Evolutionary conservation across 2,329 filamentous ascomycete genomes (phyloP), one percentile per base, ranked within the genome.

Genomic region (Ophiostoma himal-ulmi): DNA sequence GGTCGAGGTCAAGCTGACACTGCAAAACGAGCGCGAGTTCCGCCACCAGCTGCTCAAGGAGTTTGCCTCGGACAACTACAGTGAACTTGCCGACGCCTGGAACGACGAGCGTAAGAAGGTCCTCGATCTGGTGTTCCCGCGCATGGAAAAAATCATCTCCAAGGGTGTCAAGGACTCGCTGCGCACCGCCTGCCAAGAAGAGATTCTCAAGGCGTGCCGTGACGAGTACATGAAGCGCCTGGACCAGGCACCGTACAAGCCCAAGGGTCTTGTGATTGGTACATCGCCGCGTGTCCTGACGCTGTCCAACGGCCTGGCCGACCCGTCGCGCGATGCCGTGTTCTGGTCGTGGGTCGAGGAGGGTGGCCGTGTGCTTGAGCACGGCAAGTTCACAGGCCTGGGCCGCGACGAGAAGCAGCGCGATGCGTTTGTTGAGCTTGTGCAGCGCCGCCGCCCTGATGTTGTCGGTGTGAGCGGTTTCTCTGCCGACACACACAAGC

Each of bases 111-210:
- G 95, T 48, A 89, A 90, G 74, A 93, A 96, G 76, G 90, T 96
- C 0, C 82, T 99, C 68, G 92, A 97, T 75, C 78, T 89, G 70
- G 93, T 94, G 0, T 88, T 97, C 72, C 83, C 85, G 10, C 96
- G 94, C 78, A 84, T 99, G 62, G 91, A 96, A 75, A 89, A 86
- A 75, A 83, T 96, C 74, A 94, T 98, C 75, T 88, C 91, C 71
- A 95, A 94, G 78, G 93, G 93, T 71, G 93, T 98, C 73, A 98
- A 98, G 80, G 95, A 99, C 78, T 93, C 92, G 66, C 86, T 99
- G 74, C 91, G 93, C 75, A 94, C 93, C 10, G 93, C 94, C 75
- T 99, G 95, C 77, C 94, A 99, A 79, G 94, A 96, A 76, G 90
- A 93, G 76, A 88, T 99, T 68, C 89, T 94, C n/a, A 92, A 90